These are phyloP conservation scores for Isatis tinctoria DNA, from an alignment of 345 rosid genomes.

Conservation along the genomic window DNA sequence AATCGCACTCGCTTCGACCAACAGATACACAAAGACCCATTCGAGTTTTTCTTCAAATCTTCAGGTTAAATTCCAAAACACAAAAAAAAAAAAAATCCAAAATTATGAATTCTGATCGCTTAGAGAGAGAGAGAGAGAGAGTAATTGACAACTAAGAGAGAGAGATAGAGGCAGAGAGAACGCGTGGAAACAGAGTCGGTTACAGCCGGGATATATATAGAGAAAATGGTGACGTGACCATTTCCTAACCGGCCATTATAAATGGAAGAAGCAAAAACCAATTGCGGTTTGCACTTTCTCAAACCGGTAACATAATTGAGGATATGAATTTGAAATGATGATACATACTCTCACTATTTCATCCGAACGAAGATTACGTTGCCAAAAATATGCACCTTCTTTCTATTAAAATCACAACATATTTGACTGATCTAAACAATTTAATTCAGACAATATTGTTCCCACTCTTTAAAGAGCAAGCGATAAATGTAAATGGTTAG, in stretches of 20 bases:
- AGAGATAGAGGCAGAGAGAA: neutral
- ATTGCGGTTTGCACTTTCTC: neutral
- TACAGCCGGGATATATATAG: constrained; percentile 3
- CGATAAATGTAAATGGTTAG: neutral
- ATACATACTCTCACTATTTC: neutral
- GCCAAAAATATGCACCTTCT: neutral
- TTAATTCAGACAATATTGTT: neutral
- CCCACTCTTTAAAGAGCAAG: neutral
- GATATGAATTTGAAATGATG: neutral
- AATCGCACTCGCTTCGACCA: constrained; percentile 1
- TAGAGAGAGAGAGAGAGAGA: constrained; percentile 17
- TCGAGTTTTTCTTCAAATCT: neutral
- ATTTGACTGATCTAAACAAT: neutral
- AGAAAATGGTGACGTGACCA: constrained; percentile 7
- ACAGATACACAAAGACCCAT: constrained; percentile 68
- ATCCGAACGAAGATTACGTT: neutral
- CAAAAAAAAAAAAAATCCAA: neutral
- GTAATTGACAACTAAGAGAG: neutral
- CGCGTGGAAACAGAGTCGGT: constrained; percentile 22
- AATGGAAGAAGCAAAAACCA: neutral
- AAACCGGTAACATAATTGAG: constrained; percentile 6
- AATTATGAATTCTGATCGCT: neutral
- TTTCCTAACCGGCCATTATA: neutral
- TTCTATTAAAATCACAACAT: neutral
- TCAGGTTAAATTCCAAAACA: neutral